These are phyloP conservation scores for Verticillium dahliae DNA, from an alignment of 2,329 filamentous ascomycete genomes.

Conservation along the genomic window DNA sequence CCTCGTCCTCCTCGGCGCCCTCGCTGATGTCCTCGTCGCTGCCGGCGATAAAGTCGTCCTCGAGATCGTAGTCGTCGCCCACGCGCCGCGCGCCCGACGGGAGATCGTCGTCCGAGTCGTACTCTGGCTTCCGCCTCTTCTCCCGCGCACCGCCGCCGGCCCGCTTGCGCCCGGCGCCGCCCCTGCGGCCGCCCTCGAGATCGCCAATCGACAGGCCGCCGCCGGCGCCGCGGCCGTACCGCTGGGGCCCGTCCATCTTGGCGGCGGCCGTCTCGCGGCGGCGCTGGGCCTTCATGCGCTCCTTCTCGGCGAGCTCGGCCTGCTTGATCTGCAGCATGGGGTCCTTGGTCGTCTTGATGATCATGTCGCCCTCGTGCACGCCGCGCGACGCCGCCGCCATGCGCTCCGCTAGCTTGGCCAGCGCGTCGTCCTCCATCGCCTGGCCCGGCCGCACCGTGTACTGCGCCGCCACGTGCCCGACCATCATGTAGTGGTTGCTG, in stretches of 20 bases:
- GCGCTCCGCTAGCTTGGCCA: slow-evolving; percentile 60
- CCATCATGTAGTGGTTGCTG: slow-evolving; percentile 62
- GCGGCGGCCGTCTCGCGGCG: slow-evolving; percentile 62
- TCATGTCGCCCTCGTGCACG: slow-evolving; percentile 51
- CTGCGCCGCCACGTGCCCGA: slow-evolving; percentile 70
- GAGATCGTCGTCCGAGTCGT: slow-evolving; percentile 72
- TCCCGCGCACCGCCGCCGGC: slow-evolving; percentile 40
- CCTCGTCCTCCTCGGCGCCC: slow-evolving; percentile 54
- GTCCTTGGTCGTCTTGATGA: slow-evolving; percentile 65
- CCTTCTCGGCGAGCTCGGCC: slow-evolving; percentile 69
- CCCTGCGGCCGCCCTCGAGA: slow-evolving; percentile 55
- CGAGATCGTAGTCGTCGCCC: slow-evolving; percentile 73
- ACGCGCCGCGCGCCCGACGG: slow-evolving; percentile 54
- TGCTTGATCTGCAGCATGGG: slow-evolving; percentile 69
- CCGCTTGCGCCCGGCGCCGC: slow-evolving; percentile 44
- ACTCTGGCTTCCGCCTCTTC: slow-evolving; percentile 54
- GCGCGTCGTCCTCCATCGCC: slow-evolving; percentile 62
- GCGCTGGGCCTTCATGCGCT: slow-evolving; percentile 60
- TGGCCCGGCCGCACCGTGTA: slow-evolving; percentile 63
- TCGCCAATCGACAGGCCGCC: slow-evolving; percentile 59
- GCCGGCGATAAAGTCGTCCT: slow-evolving; percentile 70
- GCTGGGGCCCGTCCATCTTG: slow-evolving; percentile 53
- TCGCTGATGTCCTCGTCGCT: slow-evolving; percentile 63
- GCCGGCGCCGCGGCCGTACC: slow-evolving; percentile 39
- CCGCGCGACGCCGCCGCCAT: slow-evolving; percentile 58